phyloP scores from a whole-genome alignment of 192 early-diverging fungal species.

The Coemansia sp. region DNA sequence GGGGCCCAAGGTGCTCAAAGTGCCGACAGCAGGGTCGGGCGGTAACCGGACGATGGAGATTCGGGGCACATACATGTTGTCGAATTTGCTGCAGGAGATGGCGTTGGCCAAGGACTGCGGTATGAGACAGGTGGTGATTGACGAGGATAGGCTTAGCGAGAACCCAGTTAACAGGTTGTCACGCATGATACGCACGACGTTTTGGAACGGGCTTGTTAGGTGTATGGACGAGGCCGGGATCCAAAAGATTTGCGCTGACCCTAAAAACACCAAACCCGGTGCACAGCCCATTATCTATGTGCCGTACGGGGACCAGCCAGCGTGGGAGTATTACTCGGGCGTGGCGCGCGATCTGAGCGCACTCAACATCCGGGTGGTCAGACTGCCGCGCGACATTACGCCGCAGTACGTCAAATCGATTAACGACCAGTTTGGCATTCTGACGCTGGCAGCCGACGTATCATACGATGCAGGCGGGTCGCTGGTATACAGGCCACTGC shows the following conservation, averaged over 20 bases:
- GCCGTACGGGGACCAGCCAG: conserved; percentile 74
- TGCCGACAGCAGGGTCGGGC: conserved; percentile 81
- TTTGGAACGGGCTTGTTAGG: conserved; percentile 96
- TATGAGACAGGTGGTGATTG: conserved; percentile 80
- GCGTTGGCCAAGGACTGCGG: conserved; percentile 86
- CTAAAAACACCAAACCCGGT: conserved; percentile 80
- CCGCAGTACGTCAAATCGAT: conserved; percentile 89
- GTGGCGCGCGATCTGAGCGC: conserved; percentile 62
- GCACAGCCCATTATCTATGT: conserved; percentile 89
- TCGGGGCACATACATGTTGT: conserved; percentile 92
- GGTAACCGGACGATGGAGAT: conserved; percentile 88
- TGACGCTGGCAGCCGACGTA: conserved; percentile 68
- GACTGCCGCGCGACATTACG: conserved; percentile 81
- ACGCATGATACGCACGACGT: conserved; percentile 86
- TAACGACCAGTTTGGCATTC: conserved; percentile 85
- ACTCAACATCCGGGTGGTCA: conserved; percentile 77
- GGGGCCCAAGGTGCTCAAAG: conserved; percentile 84
- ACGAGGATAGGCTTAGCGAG: conserved; percentile 87
- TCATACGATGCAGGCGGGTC: conserved; percentile 52
- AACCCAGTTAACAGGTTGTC: conserved; percentile 89
- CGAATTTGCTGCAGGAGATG: conserved; percentile 93
- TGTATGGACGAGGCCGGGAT: conserved; percentile 81
- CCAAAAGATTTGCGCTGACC: conserved; percentile 86
- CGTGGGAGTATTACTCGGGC: conserved; percentile 74
- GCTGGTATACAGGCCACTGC: conserved; percentile 65